These are phyloP conservation scores for Neonectria punicea DNA, from an alignment of 2,329 filamentous ascomycete species.

Conservation along the genomic window DNA sequence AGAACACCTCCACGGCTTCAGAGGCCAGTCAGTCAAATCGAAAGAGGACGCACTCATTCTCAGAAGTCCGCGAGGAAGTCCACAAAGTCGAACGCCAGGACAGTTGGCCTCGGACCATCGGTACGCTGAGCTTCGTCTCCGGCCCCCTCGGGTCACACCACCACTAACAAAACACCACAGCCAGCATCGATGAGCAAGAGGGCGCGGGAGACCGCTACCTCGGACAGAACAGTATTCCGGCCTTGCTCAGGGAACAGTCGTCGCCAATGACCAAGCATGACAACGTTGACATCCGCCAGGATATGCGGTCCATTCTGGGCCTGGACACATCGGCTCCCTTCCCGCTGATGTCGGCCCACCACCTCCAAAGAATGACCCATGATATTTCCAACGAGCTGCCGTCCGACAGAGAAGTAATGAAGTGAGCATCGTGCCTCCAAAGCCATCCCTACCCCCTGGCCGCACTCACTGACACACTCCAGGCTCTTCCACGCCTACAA, in stretches of 20 bases:
- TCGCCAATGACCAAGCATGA: constrained; percentile 63
- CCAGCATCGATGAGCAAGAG: constrained; percentile 64
- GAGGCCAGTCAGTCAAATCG: constrained; percentile 41
- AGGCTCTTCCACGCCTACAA: constrained; percentile 74
- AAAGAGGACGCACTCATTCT: constrained; percentile 50
- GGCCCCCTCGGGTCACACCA: constrained; percentile 26
- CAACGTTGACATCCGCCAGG: constrained; percentile 67
- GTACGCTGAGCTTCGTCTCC: constrained; percentile 45
- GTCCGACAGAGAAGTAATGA: constrained; percentile 73
- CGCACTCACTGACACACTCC: constrained; percentile 22
- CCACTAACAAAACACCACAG: constrained; percentile 44
- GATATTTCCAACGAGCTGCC: constrained; percentile 72
- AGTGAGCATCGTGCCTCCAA: constrained; percentile 56
- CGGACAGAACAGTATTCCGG: constrained; percentile 75
- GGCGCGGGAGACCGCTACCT: constrained; percentile 69
- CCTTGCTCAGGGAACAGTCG: constrained; percentile 70
- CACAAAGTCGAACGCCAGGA: constrained; percentile 51
- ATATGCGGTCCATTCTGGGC: constrained; percentile 74
- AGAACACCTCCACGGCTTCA: constrained; percentile 49
- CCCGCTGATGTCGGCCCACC: constrained; percentile 72
- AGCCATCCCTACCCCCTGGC: background rate
- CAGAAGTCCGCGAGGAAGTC: constrained; percentile 46
- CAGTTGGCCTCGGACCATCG: constrained; percentile 56
- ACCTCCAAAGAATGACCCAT: constrained; percentile 67
- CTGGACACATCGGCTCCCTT: constrained; percentile 74